Conservation (phyloP, 192 early-diverging fungal genomes). For the Coemansia asiatica region DNA sequence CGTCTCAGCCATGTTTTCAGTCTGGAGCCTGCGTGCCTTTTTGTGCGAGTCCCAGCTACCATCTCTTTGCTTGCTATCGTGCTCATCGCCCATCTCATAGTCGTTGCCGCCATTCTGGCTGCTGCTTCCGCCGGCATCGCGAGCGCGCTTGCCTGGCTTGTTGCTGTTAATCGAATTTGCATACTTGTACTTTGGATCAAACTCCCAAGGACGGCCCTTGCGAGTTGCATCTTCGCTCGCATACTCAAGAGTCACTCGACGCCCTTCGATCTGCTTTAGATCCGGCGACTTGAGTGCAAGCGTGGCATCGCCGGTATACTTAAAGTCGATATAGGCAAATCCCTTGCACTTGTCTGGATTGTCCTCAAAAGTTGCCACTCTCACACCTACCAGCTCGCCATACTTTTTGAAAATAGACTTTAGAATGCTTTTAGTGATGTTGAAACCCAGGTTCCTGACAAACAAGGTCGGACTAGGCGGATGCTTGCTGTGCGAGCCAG, state of each 20-base stretch:
- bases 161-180: slow-evolving; percentile 5
- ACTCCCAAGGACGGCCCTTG: slow-evolving; percentile 66
- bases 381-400: slow-evolving; percentile 66
- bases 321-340: slow-evolving; percentile 72
- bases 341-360: slow-evolving; percentile 74
- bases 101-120: slow-evolving; percentile 25
- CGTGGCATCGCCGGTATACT: slow-evolving; percentile 61
- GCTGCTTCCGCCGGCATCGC: slow-evolving; percentile 17
- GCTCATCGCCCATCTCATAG: slow-evolving; percentile 23
- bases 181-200: slow-evolving; percentile 37
- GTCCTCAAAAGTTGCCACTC: slow-evolving; percentile 73
- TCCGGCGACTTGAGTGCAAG: slow-evolving; percentile 61
- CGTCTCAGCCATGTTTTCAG: slow-evolving; percentile 52
- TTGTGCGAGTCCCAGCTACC: background rate
- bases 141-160: slow-evolving; percentile 5
- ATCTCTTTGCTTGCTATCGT: slow-evolving; percentile 10
- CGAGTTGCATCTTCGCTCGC: slow-evolving; percentile 66
- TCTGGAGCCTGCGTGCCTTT: slow-evolving; percentile 35
- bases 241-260: slow-evolving; percentile 66
- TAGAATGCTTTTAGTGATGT: slow-evolving; percentile 55
- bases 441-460: slow-evolving; percentile 67
- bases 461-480: slow-evolving; percentile 66
- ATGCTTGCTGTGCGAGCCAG: slow-evolving; percentile 55
- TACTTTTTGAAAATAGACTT: slow-evolving; percentile 61
- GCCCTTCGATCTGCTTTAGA: slow-evolving; percentile 58